Evolutionary conservation across 2,329 filamentous ascomycete species (phyloP), one percentile per base, ranked within the genome.

Genomic region (Penicillium sp.): DNA sequence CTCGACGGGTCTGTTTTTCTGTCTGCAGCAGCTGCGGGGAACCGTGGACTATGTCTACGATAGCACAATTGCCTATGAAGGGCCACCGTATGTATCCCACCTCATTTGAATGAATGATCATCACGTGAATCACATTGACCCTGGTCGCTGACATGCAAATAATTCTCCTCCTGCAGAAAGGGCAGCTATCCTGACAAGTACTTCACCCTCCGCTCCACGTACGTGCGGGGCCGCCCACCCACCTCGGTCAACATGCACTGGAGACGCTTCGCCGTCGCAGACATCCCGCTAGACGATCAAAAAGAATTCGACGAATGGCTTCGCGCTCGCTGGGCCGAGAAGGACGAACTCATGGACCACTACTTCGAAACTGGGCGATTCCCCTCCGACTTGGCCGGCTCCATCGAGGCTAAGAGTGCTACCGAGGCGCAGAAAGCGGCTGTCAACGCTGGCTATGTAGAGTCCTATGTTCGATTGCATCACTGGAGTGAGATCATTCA

Each of bases 181-280:
- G 90, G 89, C 40, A 84, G 89, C 68, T 97, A 89, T 66, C 93
- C 94, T n/a, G 93, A 98, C 73, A 87, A 96, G 50, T 89, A 91
- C 69, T 98, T 96, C 75, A 93, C 91, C 0, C 82, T 99, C 4
- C 85, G 86, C 2, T 92, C 92, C 50, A 96, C 92, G 4, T 96
- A 95, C 72, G 88, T 97, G 62, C 87, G 95, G 74, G 93, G 95
- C 13, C 87, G 91, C 1, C 89, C 93, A 0, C 95, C 94, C 1
- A 96, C 93, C 73, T 96, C 92, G 1, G 93, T 98, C 69, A 98
- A 97, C 76, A 93, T 98, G 81, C 90, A 96, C 77, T 99, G 94
- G 92, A 87, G 95, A 54, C 87, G 92, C 10, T 97, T 96, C 76
- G 85, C 85, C 36, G 73, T 97, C 14, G 83, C 84, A 22, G 87